phyloP scores from a whole-genome alignment of 805 yeast species.

The Soucietia sequanensis region DNA sequence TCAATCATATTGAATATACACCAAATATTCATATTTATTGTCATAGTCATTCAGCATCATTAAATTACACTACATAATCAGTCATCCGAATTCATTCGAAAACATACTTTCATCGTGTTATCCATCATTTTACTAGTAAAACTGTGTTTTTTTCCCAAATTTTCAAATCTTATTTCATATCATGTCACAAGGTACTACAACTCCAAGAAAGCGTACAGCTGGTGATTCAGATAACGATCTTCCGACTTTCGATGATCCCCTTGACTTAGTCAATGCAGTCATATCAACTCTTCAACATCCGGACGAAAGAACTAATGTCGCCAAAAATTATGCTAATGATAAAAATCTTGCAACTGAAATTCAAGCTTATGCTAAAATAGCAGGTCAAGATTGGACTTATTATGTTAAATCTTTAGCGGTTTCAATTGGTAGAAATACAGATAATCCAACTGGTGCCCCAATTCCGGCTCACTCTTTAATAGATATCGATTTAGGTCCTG shows the following conservation, averaged over 20 bases:
- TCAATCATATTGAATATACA: too few relatives aligned
- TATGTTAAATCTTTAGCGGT: slow-evolving; percentile 79
- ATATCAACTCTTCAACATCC: slow-evolving; percentile 71
- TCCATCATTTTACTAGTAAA: too few relatives aligned
- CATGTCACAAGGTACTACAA: slow-evolving; percentile 27
- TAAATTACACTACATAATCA: too few relatives aligned
- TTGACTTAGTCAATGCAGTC: slow-evolving; percentile 70
- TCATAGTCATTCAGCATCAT: too few relatives aligned
- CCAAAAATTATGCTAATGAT: slow-evolving; percentile 70
- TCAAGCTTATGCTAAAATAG: slow-evolving; percentile 97
- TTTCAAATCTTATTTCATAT: too few relatives aligned
- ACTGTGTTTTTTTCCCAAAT: too few relatives aligned
- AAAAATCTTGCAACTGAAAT: slow-evolving; percentile 70
- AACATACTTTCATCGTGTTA: too few relatives aligned
- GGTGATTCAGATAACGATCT: slow-evolving; percentile 22
- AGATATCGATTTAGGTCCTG: slow-evolving; percentile 93
- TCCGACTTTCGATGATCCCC: slow-evolving; percentile 54
- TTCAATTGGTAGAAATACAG: slow-evolving; percentile 84
- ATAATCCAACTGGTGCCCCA: slow-evolving; percentile 13
- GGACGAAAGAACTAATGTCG: slow-evolving; percentile 70
- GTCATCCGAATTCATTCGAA: too few relatives aligned
- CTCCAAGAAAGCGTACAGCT: slow-evolving; percentile 29
- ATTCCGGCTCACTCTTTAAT: slow-evolving; percentile 23
- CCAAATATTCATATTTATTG: too few relatives aligned
- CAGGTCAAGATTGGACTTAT: slow-evolving; percentile 92